phyloP scores from a whole-genome alignment of 2,329 filamentous ascomycete genomes.

The Raffaelea ambrosiae region DNA sequence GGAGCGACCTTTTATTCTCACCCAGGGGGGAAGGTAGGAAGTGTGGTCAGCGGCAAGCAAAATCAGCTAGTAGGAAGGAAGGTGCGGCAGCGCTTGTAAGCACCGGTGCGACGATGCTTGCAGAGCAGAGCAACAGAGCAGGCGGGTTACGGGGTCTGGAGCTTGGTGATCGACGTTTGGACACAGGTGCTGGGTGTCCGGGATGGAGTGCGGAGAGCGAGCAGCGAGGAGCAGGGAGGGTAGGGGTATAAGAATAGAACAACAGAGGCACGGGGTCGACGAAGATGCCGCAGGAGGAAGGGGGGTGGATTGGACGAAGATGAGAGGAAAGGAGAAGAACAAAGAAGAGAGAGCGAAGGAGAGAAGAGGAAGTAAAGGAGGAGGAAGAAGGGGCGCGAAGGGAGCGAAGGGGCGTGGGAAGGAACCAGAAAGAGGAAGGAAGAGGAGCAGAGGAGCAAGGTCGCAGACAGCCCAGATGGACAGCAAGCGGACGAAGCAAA shows the following conservation, averaged over 20 bases:
- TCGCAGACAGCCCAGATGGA: too few relatives aligned
- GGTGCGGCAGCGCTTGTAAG: not conserved
- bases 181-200: too few relatives aligned
- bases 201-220: too few relatives aligned
- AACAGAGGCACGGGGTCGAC: not conserved
- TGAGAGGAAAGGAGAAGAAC: not conserved
- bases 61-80: not conserved
- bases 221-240: too few relatives aligned
- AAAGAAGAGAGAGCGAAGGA: not conserved
- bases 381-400: not conserved
- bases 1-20: not conserved
- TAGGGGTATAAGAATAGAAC: too few relatives aligned
- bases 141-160: too few relatives aligned
- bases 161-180: too few relatives aligned
- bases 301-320: not conserved
- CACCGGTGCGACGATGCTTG: too few relatives aligned
- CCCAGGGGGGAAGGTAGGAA: not conserved
- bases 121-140: too few relatives aligned
- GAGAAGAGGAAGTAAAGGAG: not conserved
- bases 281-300: not conserved
- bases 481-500: not conserved
- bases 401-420: not conserved
- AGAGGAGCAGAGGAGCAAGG: not conserved
- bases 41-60: not conserved
- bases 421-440: slow-evolving; percentile 1